Evolutionary conservation across 2,329 filamentous ascomycete genomes (phyloP), one percentile per base, ranked within the genome.

Genomic region (Fusarium graminum): DNA sequence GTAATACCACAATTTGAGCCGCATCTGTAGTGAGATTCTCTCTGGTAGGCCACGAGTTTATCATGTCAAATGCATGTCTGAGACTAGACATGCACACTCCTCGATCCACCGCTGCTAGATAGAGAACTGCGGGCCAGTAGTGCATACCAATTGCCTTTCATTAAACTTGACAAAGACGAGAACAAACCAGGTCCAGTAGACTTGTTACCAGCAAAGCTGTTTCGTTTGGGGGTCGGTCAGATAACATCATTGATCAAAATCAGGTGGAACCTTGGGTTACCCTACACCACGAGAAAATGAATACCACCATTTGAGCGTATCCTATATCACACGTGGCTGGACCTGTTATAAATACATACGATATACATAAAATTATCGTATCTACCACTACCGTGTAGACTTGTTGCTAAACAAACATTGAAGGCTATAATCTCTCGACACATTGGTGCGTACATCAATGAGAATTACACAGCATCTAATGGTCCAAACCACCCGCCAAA

Each of bases 11-110:
- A 38, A 40, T 30, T 52, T 67, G 59, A 67, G 52, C 53, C 49
- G 40, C 54, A 62, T 39, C 10, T 38, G 14, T 12, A 38, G 17
- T 58, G 32, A 39, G 42, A 34, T 46, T 39, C 32, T 19, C 19
- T 38, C 43, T 19, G n/a, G 8, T 22, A 28, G 46, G 57, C 52
- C 45, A 60, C 57, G 50, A 65, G 25, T 40, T 39, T 39, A n/a
- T 51, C 49, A 46, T 41, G 26, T 50, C 13, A 38, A 22, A 38
- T 56, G 50, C 57, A 62, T 36, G 32, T 52, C 29, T 59, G 14
- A 63, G 40, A 40, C 47, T 49, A 45, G 26, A 40, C 29, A 59
- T 66, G 58, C 47, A 52, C 63, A 64, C 63, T 39, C 58, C 52
- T 44, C 40, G 25, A 44, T 58, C 22, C 19, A n/a, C 28, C 22